Base-by-base conservation (phyloP, 257 asterid genomes). In the Gynochthodes officinalis region DNA sequence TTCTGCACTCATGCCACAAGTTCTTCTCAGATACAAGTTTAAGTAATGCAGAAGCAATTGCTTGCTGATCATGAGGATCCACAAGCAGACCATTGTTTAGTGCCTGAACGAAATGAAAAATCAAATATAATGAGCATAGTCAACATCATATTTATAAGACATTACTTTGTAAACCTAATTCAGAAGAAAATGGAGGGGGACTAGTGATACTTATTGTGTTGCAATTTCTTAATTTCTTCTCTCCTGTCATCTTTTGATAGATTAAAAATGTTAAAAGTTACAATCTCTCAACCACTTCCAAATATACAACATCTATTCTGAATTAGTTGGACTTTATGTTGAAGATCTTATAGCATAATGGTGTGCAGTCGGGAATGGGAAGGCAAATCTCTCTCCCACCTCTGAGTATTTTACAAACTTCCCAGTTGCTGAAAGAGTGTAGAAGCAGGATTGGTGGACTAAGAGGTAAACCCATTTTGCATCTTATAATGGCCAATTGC, bases 51-150 rank as follows among this genome's bases (percentile, higher is more conserved):
- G 85, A 85, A 14, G 90, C 80, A 30, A 89, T 89, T 35, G 82
- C 81, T 77, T 86, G 86, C 63, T 83, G 92, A 79, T 91, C 89
- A 66, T 91, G 97, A 55, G 97, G 97, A 69, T 91, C 96, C 57
- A 91, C 90, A 13, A 91, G 90, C 74, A 89, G 80, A 28, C 97
- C 97, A 32, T 89, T 91, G 76, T 89, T 81, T 16, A 91, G 86
- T 68, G 92, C 96, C 97, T 89, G 42, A 53, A 14, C 48, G 67
- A 42, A 61, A 61, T 62, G 46, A 68, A 52, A 39, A 3, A 21
- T 3, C 30, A 39, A 7, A 50, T 2, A 32, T 39, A 32, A 43
- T 2, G 35, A 18, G 14, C n/a, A 7, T 35, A 7, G 63, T 19
- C 37, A 18, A 33, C 35, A 15, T 5, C 39, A 11, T 58, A 13